These are phyloP conservation scores for Rickenella mellea DNA, from an alignment of 768 basidiomycete genomes.

Conservation along the genomic window DNA sequence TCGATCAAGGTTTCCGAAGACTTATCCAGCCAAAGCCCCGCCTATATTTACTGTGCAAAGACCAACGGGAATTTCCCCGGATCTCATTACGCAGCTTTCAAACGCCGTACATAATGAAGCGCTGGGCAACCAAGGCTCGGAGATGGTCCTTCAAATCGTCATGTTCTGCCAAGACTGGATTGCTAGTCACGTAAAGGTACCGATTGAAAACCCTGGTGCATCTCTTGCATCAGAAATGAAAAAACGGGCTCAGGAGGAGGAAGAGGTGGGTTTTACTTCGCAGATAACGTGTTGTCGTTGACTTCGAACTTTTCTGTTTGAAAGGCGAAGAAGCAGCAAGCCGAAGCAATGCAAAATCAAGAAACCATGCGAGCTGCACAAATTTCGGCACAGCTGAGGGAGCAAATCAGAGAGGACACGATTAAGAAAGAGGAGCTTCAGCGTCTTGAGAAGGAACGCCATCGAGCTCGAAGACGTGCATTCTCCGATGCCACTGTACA, in stretches of 20 bases:
- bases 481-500: constrained; percentile 66
- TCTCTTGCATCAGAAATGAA: constrained; percentile 78
- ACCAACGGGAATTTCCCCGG: constrained; percentile 49
- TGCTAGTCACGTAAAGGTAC: constrained; percentile 41
- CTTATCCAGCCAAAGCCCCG: constrained; percentile 65
- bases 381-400: constrained; percentile 50
- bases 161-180: constrained; percentile 69
- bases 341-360: constrained; percentile 44
- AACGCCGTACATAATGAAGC: constrained; percentile 58
- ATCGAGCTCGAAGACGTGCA: constrained; percentile 51
- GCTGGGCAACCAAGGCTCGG: constrained; percentile 58
- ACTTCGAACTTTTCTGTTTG: no score
- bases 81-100: constrained; percentile 48
- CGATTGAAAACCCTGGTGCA: constrained; percentile 43
- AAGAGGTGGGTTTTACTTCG: constrained; percentile 39
- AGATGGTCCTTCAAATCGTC: constrained; percentile 65
- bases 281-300: no score
- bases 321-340: constrained; percentile 45
- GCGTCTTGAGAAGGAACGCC: constrained; percentile 43
- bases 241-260: constrained; percentile 59
- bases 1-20: constrained; percentile 58
- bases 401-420: constrained; percentile 58
- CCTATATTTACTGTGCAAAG: constrained; percentile 63
- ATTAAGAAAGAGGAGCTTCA: constrained; percentile 19
- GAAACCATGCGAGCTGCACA: constrained; percentile 40